Evolutionary conservation across 2,329 filamentous ascomycete genomes (phyloP), one percentile per base, ranked within the genome.

Genomic region (Biscogniauxia mediterranea): DNA sequence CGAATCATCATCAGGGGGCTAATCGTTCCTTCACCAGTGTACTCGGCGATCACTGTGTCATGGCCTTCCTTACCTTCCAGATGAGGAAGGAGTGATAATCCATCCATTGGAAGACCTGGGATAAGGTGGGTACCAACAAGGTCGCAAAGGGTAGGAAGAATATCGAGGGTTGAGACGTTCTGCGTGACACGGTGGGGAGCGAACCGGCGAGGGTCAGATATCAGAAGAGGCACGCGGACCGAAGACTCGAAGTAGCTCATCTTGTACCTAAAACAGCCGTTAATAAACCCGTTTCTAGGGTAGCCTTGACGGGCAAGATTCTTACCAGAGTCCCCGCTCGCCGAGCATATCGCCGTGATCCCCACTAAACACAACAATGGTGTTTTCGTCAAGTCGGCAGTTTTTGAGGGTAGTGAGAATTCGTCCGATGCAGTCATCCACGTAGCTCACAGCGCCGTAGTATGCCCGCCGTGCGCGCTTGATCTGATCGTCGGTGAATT

Each of bases 281-380:
- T 57, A 64, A 58, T 54, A 54, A 60, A 26, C 3, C 13, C 38
- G 2, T 46, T n/a, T 46, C 5, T 15, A 21, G 25, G 25, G 9
- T n/a, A 15, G 17, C 49, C 19, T 25, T 55, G 19, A 20, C 42
- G 1, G n/a, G 17, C 9, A 25, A 19, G 1, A 21, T 38, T 62
- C 74, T 68, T 74, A 86, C 93, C 93, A 97, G 54, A 97, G 80
- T 5, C 91, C 90, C 57, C 92, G 88, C 80, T 97, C 93, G 61
- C 93, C 93, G 7, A 97, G 85, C 93, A 97, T 97, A 76, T 97
- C 93, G 59, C 93, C 93, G 72, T 97, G 93, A 74, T 97, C 93
- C 52, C 93, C 93, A 61, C 90, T 93, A 78, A 97, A 97, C 67
- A 97, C 88, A 70, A 97, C 82, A 69, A 97, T 93, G 13, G 93